A percentile compares a stretch with the other conserved stretches of the same genome.
Conservation (phyloP, 345 rosid genomes). For the Sisymbrium irio region DNA sequence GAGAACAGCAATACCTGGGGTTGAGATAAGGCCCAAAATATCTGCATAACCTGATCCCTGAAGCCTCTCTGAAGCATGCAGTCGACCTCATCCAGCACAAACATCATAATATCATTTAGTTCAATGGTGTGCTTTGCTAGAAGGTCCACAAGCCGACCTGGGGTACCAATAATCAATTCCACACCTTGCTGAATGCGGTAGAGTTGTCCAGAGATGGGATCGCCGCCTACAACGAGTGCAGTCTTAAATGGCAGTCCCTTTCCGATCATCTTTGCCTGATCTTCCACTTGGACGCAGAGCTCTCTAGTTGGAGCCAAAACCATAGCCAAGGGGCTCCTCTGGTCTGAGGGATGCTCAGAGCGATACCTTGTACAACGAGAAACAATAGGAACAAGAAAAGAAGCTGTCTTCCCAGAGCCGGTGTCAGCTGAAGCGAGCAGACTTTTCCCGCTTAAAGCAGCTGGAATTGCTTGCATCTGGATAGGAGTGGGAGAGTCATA, state of each 20-base stretch:
- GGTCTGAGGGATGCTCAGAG: conserved; percentile 27
- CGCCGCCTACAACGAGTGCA: conserved; percentile 92
- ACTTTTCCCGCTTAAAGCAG: conserved; percentile 61
- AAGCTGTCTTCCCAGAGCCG: conserved; percentile 89
- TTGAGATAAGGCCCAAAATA: conserved; percentile 61
- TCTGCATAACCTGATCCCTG: conserved; percentile 87
- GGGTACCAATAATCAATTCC: conserved; percentile 80
- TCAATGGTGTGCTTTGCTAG: conserved; percentile 62
- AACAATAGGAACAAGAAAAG: conserved; percentile 76
- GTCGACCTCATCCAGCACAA: conserved; percentile 90
- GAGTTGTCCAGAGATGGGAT: conserved; percentile 72
- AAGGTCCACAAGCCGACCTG: conserved; percentile 88
- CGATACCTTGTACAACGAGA: conserved; percentile 52
- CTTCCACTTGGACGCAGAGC: conserved; percentile 86
- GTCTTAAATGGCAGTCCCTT: conserved; percentile 89
- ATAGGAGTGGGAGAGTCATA: conserved; percentile 76
- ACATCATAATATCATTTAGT: conserved; percentile 45
- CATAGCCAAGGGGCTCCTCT: conserved; percentile 58
- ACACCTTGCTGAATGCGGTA: conserved; percentile 82
- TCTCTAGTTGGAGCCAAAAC: conserved; percentile 89
- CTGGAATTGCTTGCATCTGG: conserved; percentile 89
- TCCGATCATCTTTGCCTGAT: conserved; percentile 87
- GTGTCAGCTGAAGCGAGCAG: conserved; percentile 85
- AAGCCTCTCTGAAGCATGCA: conserved; percentile 94
- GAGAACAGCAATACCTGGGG: conserved; percentile 87